Base-by-base conservation (phyloP, 768 basidiomycete species). In the Agrocybe praecox region DNA sequence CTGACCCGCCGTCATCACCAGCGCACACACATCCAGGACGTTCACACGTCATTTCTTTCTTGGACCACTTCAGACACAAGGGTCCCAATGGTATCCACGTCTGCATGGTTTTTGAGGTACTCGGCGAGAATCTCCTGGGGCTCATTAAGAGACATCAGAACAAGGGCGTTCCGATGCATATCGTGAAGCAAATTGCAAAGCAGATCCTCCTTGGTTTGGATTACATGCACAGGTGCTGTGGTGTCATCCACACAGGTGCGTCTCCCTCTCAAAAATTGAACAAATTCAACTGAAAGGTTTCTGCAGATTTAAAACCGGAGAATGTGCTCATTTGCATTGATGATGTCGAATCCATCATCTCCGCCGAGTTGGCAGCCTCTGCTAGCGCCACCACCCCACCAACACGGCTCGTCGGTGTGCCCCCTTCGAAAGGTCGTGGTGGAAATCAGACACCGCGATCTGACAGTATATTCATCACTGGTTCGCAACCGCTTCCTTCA, bases 91-190 rank as follows among this genome's bases (percentile, higher is more conserved):
- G 97, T 34, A 89, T 85, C 15, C 97, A 99, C 74, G 92, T 99
- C 63, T 98, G 97, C 81, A 98, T 99, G 97, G 95, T 97, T 14
- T 98, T 98, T 67, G 97, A 99, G 72, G 97, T 98, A 22, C 84
- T 99, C 9, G 97, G 96, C 58, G 96, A 99, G 75, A 98, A 96
- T 70, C 79, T 99, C 2, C 84, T 98, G 2, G 95, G 90, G 5
- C 84, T 99, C 65, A 97, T 98, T 82, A 98, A 97, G 74, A 86
- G 96, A 11, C 94, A 98, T 76, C 96, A 98, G 79, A 95, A 94
- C 76, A 95, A 96, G 65, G 96, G 96, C 61, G 96, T 98, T 1
- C 96, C 96, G 14, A 92, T 94, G 80, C 87, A 80, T 49, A 76
- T 98, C 62, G 94, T 96, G 62, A 90, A 89, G 67, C 97, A 98